Conservation (phyloP, 169 alveolate species). For the Plasmodium knowlesi region DNA sequence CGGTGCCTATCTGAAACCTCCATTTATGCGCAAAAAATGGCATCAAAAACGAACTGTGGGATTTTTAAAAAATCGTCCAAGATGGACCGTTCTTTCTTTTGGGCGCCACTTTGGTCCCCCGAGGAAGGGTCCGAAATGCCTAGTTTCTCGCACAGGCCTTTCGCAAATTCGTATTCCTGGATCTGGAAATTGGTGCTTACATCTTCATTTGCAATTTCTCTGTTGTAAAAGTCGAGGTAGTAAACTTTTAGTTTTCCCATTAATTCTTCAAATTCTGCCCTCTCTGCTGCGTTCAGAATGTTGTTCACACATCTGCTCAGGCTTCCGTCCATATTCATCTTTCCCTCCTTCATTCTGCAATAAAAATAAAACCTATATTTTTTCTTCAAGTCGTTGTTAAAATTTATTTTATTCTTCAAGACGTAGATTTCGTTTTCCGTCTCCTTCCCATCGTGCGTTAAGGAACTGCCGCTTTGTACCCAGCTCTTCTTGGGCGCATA, state of each 20-base stretch:
- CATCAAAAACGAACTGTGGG: conserved; percentile 41
- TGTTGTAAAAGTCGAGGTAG: conserved; percentile 44
- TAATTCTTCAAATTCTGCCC: conserved; percentile 47
- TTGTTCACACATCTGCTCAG: conserved; percentile 13
- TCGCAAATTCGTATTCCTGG: conserved; percentile 14
- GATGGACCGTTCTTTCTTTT: neutral
- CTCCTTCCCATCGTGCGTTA: neutral
- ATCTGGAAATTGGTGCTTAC: conserved; percentile 48
- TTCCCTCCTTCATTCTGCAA: conserved; percentile 54
- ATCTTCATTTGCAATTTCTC: conserved; percentile 52
- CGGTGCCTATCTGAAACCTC: neutral
- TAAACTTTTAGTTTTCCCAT: conserved; percentile 14
- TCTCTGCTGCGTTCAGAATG: conserved; percentile 30
- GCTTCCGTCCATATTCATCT: neutral
- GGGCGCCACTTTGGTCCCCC: neutral
- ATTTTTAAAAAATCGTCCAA: conserved; percentile 20
- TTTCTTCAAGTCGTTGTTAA: conserved; percentile 73
- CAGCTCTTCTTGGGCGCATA: conserved; percentile 63
- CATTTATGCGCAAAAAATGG: conserved; percentile 46
- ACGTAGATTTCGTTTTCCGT: conserved; percentile 25
- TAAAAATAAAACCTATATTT: conserved; percentile 60
- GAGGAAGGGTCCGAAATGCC: conserved; percentile 19
- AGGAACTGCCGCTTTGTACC: conserved; percentile 9
- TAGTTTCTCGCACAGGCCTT: conserved; percentile 38
- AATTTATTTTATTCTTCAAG: conserved; percentile 36